Evolutionary conservation across 1,284 basidiomycete genomes (phyloP), one percentile per base, ranked within the genome.

Genomic region (Cryptococcus floricola): DNA sequence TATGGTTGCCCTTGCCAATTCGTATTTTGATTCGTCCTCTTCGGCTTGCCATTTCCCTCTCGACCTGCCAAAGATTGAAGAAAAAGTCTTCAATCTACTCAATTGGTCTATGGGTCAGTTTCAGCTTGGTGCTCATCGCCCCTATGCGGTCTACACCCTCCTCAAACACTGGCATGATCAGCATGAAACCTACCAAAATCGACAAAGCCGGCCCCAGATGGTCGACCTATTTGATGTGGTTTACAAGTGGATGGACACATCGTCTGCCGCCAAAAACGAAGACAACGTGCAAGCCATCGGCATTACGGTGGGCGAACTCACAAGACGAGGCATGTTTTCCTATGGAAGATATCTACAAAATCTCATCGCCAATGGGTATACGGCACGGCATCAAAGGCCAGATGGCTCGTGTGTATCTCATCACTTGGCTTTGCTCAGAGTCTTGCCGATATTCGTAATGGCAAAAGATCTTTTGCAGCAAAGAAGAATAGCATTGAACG

Each of bases 101-200:
- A 89, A 88, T 0, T 95, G 91, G 92, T 85, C 86, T 59, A 87
- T 92, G 53, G 89, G 89, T 0, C 83, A 86, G 7, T 80, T 89
- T 31, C 89, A 91, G 71, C 89, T 88, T 53, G 91, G 91, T 3
- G 84, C 88, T 44, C 91, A 93, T 67, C 83, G 92, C 23, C 85
- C 89, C 4, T 89, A 89, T 63, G 88, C 86, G 14, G 89, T 86
- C 0, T 85, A 85, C 16, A 87, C 87, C 4, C 79, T 95, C 41
- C 83, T 94, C 49, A 81, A 81, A 18, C 81, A 82, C 44, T 91
- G 89, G 83, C 81, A 85, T 50, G 83, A 85, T 27, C 61, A 66
- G 49, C 63, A 68, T 42, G 67, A 68, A 41, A 62, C 68, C 27
- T 42, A 60, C 39, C 57, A 57, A 31, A 19, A 59, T 8, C 58